Evolutionary conservation across 179 eudicot species (phyloP).

Genomic region (Pouteria campechiana): DNA sequence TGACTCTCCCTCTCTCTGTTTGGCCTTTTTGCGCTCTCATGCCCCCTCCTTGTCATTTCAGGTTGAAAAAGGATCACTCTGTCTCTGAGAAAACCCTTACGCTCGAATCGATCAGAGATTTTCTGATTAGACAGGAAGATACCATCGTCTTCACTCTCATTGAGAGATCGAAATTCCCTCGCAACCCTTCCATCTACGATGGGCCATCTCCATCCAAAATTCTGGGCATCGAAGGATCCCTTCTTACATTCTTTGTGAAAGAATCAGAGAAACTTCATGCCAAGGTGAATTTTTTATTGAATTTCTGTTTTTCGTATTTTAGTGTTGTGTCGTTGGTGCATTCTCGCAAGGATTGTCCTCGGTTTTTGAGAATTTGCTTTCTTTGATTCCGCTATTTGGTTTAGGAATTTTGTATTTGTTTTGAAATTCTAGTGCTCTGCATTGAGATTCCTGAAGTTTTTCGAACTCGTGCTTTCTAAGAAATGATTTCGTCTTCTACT

Average conservation of each 20-base stretch:
- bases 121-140: slow-evolving; percentile 47
- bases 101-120: slow-evolving; percentile 30
- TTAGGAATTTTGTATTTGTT: too few relatives aligned
- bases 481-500: too few relatives aligned
- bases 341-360: neutral
- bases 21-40: too few relatives aligned
- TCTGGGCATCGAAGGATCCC: slow-evolving; percentile 4
- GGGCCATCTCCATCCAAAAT: neutral
- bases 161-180: slow-evolving; percentile 40
- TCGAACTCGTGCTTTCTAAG: neutral
- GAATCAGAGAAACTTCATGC: slow-evolving; percentile 39
- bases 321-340: too few relatives aligned
- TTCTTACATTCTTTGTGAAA: slow-evolving; percentile 18
- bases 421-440: neutral
- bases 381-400: too few relatives aligned
- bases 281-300: slow-evolving; percentile 17
- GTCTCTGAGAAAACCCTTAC: too few relatives aligned
- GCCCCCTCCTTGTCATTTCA: too few relatives aligned
- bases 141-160: slow-evolving; percentile 39
- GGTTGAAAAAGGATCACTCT: too few relatives aligned
- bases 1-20: too few relatives aligned
- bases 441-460: neutral
- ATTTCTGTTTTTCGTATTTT: neutral
- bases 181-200: slow-evolving; percentile 23
- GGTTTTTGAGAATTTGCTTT: too few relatives aligned